Percentiles rank a stretch among this genome's conserved stretches.
These are phyloP conservation scores for Phytopythium helicoides DNA, from an alignment of 352 stramenopile species.

Conservation along the genomic window DNA sequence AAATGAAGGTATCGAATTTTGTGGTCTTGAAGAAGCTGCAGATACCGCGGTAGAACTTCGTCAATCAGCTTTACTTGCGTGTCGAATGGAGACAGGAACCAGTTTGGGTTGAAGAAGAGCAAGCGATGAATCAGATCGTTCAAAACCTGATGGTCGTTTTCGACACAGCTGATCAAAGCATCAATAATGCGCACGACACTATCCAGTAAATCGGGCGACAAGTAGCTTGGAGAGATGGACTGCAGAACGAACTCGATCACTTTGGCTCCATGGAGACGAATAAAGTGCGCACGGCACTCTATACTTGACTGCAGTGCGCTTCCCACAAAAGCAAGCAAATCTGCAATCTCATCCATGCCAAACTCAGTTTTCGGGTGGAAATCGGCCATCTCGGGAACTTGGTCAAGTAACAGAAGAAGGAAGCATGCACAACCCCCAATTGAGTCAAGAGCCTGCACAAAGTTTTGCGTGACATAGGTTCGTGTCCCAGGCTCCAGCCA, in stretches of 20 bases:
- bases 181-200: slow-evolving; percentile 63
- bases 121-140: slow-evolving; percentile 57
- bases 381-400: slow-evolving; percentile 75
- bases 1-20: background rate
- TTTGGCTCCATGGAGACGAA: slow-evolving; percentile 62
- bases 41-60: slow-evolving; percentile 57
- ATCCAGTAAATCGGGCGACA: slow-evolving; percentile 59
- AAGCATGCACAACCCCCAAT: slow-evolving; percentile 73
- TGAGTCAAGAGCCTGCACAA: slow-evolving; percentile 62
- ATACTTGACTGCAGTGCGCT: slow-evolving; percentile 53
- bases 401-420: slow-evolving; percentile 66
- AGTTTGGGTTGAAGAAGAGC: slow-evolving; percentile 78
- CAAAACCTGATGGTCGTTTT: slow-evolving; percentile 24
- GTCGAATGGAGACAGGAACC: slow-evolving; percentile 75
- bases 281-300: slow-evolving; percentile 70
- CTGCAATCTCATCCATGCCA: slow-evolving; percentile 59
- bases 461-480: slow-evolving; percentile 55
- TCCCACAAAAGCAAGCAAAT: slow-evolving; percentile 61
- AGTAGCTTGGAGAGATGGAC: slow-evolving; percentile 67
- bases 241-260: slow-evolving; percentile 77
- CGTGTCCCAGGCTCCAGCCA: slow-evolving; percentile 68
- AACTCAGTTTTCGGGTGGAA: slow-evolving; percentile 76
- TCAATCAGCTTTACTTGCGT: slow-evolving; percentile 69
- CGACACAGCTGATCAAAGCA: slow-evolving; percentile 39
- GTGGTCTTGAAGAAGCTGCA: slow-evolving; percentile 47